A percentile compares a stretch with the other conserved stretches of the same genome.
Conservation (phyloP, 345 rosid genomes). For the Melastoma malabathricum region DNA sequence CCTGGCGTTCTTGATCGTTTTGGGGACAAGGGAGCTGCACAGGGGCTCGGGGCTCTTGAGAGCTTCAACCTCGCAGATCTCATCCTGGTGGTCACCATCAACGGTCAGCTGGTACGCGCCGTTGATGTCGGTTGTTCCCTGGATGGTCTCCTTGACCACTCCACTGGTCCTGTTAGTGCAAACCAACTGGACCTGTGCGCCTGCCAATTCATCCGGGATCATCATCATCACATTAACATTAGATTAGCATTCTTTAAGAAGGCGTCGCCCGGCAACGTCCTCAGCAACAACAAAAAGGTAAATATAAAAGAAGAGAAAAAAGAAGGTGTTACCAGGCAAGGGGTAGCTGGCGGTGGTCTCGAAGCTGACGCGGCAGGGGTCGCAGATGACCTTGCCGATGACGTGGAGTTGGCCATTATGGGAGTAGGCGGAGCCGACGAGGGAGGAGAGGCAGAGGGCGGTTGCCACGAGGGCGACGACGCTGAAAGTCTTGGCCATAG, state of each 20-base stretch:
- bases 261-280: no score
- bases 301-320: no score
- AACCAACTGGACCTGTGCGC: conserved; percentile 5
- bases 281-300: no score
- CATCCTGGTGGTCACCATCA: conserved; percentile 14
- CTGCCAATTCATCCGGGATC: conserved; percentile 1
- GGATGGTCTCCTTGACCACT: background rate
- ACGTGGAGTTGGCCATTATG: background rate
- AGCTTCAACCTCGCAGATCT: conserved; percentile 9
- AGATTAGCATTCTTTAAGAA: no score
- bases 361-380: conserved; percentile 11
- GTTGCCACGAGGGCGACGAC: conserved; percentile 6
- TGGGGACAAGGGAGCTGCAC: conserved; percentile 4
- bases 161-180: conserved; percentile 10
- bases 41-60: conserved; percentile 8
- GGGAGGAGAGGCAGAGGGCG: conserved; percentile 10
- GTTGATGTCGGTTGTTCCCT: conserved; percentile 4
- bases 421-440: conserved; percentile 5
- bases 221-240: background rate
- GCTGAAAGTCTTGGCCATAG: conserved; percentile 8
- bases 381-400: conserved; percentile 8
- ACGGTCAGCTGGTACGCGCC: conserved; percentile 4
- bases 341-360: conserved; percentile 5
- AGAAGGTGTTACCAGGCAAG: conserved; percentile 1
- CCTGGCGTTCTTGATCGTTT: conserved; percentile 8